A percentile compares a stretch with the other conserved stretches of the same genome.
phyloP scores from a whole-genome alignment of 345 rosid genomes.

The Dipteronia sinensis region DNA sequence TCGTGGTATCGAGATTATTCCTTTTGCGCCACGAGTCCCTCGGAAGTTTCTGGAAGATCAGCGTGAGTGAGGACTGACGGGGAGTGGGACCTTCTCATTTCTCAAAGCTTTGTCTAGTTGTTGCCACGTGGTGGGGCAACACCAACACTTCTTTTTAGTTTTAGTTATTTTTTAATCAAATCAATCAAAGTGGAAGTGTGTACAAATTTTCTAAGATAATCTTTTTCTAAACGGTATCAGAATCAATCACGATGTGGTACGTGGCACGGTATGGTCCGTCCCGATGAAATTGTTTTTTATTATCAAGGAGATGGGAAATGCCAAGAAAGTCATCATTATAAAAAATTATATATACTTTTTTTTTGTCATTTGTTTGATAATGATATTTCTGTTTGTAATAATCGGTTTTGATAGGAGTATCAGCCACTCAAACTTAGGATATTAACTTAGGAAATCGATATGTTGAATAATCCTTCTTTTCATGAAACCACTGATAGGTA shows the following conservation, averaged over 20 bases:
- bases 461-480: too few relatives aligned
- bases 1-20: conserved; percentile 40
- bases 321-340: background rate
- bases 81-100: conserved; percentile 1
- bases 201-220: too few relatives aligned
- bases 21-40: conserved; percentile 20
- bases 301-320: conserved; percentile 28
- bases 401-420: too few relatives aligned
- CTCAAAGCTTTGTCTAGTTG: conserved; percentile 12
- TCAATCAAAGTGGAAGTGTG: background rate
- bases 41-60: conserved; percentile 63
- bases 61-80: background rate
- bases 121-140: conserved; percentile 41
- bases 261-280: background rate
- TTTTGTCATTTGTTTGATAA: background rate
- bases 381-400: background rate
- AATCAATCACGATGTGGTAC: too few relatives aligned
- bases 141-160: background rate
- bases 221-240: too few relatives aligned
- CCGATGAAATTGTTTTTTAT: background rate
- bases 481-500: too few relatives aligned
- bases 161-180: background rate
- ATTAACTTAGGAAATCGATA: too few relatives aligned
- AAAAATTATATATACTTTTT: background rate
- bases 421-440: too few relatives aligned